These are phyloP conservation scores for Gossypium lobatum DNA, from an alignment of 441 rosid genomes.

Conservation along the genomic window DNA sequence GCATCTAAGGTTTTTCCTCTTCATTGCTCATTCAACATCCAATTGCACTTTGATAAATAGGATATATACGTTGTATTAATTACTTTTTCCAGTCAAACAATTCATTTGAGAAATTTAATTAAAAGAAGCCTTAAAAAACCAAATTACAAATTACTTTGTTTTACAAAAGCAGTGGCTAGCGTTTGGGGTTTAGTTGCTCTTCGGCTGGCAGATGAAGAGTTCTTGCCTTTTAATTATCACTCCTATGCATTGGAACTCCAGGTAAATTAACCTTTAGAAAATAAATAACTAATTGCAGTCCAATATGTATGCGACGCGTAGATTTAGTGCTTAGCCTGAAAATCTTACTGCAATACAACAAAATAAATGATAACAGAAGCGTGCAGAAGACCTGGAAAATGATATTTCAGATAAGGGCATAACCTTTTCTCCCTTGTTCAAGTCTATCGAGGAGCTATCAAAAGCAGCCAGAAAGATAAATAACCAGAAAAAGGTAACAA, in stretches of 20 bases:
- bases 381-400: constrained; percentile 44
- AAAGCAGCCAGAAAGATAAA: constrained; percentile 48
- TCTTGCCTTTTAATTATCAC: constrained; percentile 67
- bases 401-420: constrained; percentile 35
- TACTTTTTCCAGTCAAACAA: not conserved
- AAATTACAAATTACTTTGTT: not conserved
- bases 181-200: constrained; percentile 75
- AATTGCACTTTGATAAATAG: not conserved
- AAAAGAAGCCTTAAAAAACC: not conserved
- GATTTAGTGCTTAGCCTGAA: not conserved
- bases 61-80: not conserved
- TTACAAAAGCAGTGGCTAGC: constrained; percentile 42
- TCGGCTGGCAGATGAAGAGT: constrained; percentile 66
- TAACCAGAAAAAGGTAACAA: constrained; percentile 48
- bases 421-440: constrained; percentile 42
- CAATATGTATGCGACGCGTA: not conserved
- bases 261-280: constrained; percentile 31
- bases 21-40: not conserved
- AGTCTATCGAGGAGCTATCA: constrained; percentile 50
- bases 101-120: not conserved
- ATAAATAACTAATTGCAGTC: not conserved
- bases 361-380: constrained; percentile 35
- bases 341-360: constrained; percentile 5
- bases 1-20: not conserved
- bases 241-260: constrained; percentile 64